phyloP scores from a whole-genome alignment of 2,329 filamentous ascomycete species.

The Westerdykella aurantiaca region DNA sequence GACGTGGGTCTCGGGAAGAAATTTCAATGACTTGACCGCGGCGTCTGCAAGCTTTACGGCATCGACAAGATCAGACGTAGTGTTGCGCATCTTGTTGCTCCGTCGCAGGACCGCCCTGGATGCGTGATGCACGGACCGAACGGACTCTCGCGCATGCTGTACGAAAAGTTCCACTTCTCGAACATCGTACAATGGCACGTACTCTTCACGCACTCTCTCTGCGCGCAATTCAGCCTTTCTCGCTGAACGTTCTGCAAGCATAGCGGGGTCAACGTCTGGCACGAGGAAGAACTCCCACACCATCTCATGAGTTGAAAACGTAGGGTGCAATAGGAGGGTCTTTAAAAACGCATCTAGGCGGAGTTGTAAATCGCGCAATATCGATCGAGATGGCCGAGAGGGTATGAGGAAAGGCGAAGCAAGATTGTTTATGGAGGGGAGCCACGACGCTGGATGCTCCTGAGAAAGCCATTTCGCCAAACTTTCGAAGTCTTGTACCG shows the following conservation, averaged over 20 bases:
- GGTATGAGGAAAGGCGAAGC: constrained; percentile 90
- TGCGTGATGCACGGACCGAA: constrained; percentile 76
- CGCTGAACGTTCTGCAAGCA: constrained; percentile 82
- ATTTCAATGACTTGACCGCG: constrained; percentile 52
- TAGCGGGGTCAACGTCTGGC: constrained; percentile 81
- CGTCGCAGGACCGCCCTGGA: constrained; percentile 77
- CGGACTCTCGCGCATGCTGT: constrained; percentile 81
- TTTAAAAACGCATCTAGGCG: constrained; percentile 83
- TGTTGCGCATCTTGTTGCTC: constrained; percentile 66
- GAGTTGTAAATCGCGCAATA: constrained; percentile 81
- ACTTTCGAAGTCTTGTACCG: constrained; percentile 84
- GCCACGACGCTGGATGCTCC: constrained; percentile 93
- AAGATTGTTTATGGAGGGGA: constrained; percentile 70
- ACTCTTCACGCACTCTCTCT: constrained; percentile 85
- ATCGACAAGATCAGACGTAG: constrained; percentile 61
- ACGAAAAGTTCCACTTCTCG: constrained; percentile 91
- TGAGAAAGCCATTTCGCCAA: constrained; percentile 74
- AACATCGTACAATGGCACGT: constrained; percentile 71
- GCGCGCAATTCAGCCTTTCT: constrained; percentile 77
- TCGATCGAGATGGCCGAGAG: constrained; percentile 79
- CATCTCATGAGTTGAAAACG: constrained; percentile 93
- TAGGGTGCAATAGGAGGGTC: constrained; percentile 79
- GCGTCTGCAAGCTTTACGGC: constrained; percentile 52
- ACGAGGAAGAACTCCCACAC: constrained; percentile 99
- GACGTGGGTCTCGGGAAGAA: constrained; percentile 63